Conservation (phyloP, 169 alveolate species). For the Eimeria nieschulzi region DNA sequence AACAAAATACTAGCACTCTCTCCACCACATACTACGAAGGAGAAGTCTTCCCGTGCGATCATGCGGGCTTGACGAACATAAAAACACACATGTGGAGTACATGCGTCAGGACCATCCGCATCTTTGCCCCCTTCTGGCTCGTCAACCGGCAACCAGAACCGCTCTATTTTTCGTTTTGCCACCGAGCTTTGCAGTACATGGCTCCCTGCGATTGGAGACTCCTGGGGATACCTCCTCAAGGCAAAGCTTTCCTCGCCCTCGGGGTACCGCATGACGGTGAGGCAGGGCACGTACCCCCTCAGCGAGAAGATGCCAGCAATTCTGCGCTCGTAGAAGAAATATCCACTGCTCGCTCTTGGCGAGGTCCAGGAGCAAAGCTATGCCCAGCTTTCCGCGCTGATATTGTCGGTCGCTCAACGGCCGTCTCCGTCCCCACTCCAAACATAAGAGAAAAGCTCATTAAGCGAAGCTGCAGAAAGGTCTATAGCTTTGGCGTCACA, state of each 20-base stretch:
- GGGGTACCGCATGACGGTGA: conserved; percentile 60
- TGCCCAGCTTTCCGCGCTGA: conserved; percentile 64
- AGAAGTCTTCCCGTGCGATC: not conserved
- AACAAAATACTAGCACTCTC: not conserved
- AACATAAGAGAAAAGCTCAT: not conserved
- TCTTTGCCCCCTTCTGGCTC: conserved; percentile 68
- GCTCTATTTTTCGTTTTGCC: conserved; percentile 47
- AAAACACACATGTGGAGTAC: conserved; percentile 72
- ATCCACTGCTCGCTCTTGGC: conserved; percentile 15
- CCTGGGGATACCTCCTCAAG: conserved; percentile 58
- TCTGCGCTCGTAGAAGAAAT: conserved; percentile 34
- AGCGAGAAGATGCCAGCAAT: not conserved
- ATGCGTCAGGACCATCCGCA: conserved; percentile 51
- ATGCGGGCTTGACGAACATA: conserved; percentile 14
- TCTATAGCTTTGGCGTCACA: conserved; percentile 42
- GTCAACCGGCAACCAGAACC: conserved; percentile 72
- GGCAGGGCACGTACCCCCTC: conserved; percentile 1
- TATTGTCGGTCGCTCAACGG: conserved; percentile 67
- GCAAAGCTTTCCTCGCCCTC: conserved; percentile 33
- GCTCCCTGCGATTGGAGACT: conserved; percentile 62
- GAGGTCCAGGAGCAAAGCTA: conserved; percentile 3
- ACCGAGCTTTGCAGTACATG: conserved; percentile 48
- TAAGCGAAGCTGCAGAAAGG: not conserved
- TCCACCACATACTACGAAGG: not conserved
- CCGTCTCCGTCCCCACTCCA: conserved; percentile 41